Conservation (phyloP, 164 flowering plant genomes). For the Vitis amurensis region DNA sequence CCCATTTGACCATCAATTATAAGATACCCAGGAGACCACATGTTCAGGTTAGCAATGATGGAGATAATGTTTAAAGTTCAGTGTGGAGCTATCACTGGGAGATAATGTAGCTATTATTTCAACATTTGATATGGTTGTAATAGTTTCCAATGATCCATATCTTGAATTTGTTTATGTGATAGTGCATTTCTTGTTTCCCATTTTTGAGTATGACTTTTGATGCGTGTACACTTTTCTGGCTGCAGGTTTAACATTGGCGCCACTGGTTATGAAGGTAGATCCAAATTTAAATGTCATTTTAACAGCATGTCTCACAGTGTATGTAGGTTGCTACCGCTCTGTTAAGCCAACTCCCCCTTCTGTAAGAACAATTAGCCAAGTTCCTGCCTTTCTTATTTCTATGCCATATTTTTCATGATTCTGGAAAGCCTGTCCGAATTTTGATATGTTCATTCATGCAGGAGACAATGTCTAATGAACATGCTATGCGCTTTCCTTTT, state of each 20-base stretch:
- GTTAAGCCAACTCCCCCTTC: conserved; percentile 96
- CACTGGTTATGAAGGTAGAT: conserved; percentile 79
- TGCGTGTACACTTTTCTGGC: too few species aligned
- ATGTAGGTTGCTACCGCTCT: conserved; percentile 91
- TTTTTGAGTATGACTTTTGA: too few species aligned
- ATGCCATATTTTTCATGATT: not conserved
- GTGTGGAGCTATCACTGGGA: too few species aligned
- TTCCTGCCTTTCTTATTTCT: not conserved
- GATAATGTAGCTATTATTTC: too few species aligned
- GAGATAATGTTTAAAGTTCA: too few species aligned
- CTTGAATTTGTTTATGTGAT: too few species aligned
- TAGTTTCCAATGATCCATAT: too few species aligned
- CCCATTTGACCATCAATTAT: too few species aligned
- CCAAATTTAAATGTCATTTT: conserved; percentile 93
- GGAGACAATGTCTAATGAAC: conserved; percentile 99
- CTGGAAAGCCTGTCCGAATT: not conserved
- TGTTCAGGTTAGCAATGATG: too few species aligned
- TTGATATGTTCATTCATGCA: conserved; percentile 27
- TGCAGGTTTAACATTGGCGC: conserved; percentile 89
- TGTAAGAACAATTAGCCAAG: conserved; percentile 42
- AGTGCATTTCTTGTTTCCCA: too few species aligned
- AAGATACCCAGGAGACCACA: too few species aligned
- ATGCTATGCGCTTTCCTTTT: conserved; percentile 96
- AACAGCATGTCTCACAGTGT: conserved; percentile 90
- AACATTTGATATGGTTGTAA: too few species aligned